Percentiles rank a stretch among this genome's conserved stretches.
Evolutionary conservation across 768 basidiomycete genomes (phyloP).

Genomic region (Xerocomus brunneocitrinus): DNA sequence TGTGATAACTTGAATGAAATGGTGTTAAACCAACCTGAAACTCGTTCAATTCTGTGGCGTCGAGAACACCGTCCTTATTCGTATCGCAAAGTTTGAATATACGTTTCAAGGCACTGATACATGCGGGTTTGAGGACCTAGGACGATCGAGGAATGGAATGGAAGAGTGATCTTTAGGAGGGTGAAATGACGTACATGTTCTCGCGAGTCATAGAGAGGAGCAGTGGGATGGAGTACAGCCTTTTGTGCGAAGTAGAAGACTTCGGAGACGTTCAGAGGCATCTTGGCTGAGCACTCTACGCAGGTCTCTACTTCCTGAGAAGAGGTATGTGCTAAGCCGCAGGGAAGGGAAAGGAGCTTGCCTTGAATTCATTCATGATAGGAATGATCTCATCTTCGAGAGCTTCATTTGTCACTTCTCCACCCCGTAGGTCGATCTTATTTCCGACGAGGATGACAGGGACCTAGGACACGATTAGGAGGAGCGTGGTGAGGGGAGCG

Average conservation of each 20-base stretch:
- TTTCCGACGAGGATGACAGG: slow-evolving; percentile 97
- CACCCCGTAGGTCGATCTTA: slow-evolving; percentile 94
- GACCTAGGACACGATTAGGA: slow-evolving; percentile 47
- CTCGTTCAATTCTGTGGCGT: slow-evolving; percentile 88
- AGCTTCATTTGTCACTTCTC: slow-evolving; percentile 89
- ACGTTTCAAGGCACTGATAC: slow-evolving; percentile 78
- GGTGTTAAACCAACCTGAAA: slow-evolving; percentile 66
- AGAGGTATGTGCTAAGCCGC: slow-evolving; percentile 3
- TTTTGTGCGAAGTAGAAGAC: slow-evolving; percentile 99
- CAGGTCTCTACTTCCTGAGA: slow-evolving; percentile 95
- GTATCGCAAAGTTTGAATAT: slow-evolving; percentile 97
- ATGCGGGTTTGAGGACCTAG: slow-evolving; percentile 91
- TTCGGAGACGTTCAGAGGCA: slow-evolving; percentile 89
- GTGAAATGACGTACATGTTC: slow-evolving; percentile 68
- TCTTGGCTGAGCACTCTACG: slow-evolving; percentile 92
- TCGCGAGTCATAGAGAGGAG: slow-evolving; percentile 92
- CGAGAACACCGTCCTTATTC: slow-evolving; percentile 91
- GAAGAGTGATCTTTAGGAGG: background rate
- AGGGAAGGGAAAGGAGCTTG: slow-evolving; percentile 26
- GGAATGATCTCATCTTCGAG: slow-evolving; percentile 93
- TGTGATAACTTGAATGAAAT: background rate
- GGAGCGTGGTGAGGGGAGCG: background rate
- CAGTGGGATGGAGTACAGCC: slow-evolving; percentile 94
- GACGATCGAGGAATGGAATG: slow-evolving; percentile 12
- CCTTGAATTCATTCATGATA: slow-evolving; percentile 99